phyloP scores from a whole-genome alignment of 768 basidiomycete genomes.

The Megacollybia marginata region DNA sequence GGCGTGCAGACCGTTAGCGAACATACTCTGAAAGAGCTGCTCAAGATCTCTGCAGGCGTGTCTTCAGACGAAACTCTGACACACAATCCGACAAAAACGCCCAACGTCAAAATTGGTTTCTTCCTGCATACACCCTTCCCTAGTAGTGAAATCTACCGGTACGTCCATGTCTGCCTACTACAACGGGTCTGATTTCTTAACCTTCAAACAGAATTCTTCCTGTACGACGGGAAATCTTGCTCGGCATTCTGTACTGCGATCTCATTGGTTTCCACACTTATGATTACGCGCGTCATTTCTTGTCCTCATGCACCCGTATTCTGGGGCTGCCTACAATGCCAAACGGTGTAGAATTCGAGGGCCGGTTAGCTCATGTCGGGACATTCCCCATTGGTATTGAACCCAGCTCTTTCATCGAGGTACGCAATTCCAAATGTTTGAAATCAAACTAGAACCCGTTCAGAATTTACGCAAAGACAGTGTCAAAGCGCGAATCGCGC shows the following conservation, averaged over 20 bases:
- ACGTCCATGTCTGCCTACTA: slow-evolving; percentile 18
- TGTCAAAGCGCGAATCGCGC: slow-evolving; percentile 74
- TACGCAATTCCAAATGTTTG: slow-evolving; percentile 17
- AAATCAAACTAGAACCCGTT: slow-evolving; percentile 24
- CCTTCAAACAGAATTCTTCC: slow-evolving; percentile 73
- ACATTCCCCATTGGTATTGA: slow-evolving; percentile 99
- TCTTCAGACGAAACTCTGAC: slow-evolving; percentile 38
- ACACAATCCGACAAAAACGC: slow-evolving; percentile 30
- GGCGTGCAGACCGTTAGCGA: slow-evolving; percentile 51
- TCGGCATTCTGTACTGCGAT: slow-evolving; percentile 93
- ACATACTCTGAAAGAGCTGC: slow-evolving; percentile 53
- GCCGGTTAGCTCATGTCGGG: slow-evolving; percentile 92
- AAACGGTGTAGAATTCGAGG: slow-evolving; percentile 94
- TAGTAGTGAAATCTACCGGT: slow-evolving; percentile 96
- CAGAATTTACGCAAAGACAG: slow-evolving; percentile 65
- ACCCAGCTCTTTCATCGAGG: slow-evolving; percentile 84
- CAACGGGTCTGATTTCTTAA: slow-evolving; percentile 2
- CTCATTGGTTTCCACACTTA: slow-evolving; percentile 99
- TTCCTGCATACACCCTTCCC: slow-evolving; percentile 99
- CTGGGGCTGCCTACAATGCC: slow-evolving; percentile 95
- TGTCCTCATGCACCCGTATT: slow-evolving; percentile 96
- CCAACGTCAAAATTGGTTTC: slow-evolving; percentile 91
- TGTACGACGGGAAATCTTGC: slow-evolving; percentile 94
- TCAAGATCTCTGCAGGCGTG: slow-evolving; percentile 67
- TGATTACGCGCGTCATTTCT: slow-evolving; percentile 98